Evolutionary conservation across 208 protist genomes (phyloP).

Genomic region (Phytomonas sp.): DNA sequence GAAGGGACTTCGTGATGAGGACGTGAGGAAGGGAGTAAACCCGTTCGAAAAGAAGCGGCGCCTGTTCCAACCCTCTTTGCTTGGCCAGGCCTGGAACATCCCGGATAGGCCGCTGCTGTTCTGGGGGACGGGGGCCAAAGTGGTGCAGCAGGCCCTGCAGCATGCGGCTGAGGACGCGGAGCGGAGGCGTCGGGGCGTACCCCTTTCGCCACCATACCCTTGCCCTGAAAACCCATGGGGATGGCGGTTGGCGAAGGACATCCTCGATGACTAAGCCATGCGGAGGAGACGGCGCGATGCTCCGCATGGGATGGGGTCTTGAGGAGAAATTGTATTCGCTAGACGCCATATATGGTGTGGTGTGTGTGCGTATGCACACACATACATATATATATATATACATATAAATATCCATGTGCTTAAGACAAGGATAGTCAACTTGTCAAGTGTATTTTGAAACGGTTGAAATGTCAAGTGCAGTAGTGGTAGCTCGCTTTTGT

Average conservation of each 20-base stretch:
- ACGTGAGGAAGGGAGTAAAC: constrained; percentile 30
- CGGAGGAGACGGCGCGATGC: background rate
- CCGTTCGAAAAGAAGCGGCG: constrained; percentile 44
- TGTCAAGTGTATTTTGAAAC: no score
- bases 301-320: background rate
- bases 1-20: constrained; percentile 39
- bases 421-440: no score
- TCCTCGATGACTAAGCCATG: constrained; percentile 44
- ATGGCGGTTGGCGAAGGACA: constrained; percentile 68
- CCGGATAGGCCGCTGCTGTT: constrained; percentile 79
- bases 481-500: no score
- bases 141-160: constrained; percentile 79
- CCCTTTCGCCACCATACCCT: constrained; percentile 67
- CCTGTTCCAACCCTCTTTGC: constrained; percentile 41
- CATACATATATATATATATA: constrained; percentile 4
- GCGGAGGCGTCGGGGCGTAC: constrained; percentile 33
- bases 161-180: constrained; percentile 76
- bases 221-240: constrained; percentile 83
- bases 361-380: background rate
- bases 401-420: no score
- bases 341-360: background rate
- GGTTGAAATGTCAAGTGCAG: no score
- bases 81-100: constrained; percentile 64
- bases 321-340: background rate
- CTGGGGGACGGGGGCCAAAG: constrained; percentile 68